Base-by-base conservation (phyloP, 371 early-diverging fungal genomes). In the Coemansia sp. region DNA sequence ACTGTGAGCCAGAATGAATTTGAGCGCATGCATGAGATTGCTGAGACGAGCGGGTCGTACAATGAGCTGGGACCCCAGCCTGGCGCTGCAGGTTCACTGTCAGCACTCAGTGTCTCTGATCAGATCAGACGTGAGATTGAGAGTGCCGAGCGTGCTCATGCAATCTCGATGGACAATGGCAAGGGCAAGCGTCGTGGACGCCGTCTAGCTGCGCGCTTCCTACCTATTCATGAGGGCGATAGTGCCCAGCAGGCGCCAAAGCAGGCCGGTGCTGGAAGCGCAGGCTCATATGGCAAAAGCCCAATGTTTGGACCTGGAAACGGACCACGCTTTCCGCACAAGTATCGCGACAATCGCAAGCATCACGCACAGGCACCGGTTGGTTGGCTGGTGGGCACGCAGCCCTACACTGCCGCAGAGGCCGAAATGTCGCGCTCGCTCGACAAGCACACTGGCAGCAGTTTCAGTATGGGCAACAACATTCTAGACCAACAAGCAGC, bases 361-460 rank as follows among this genome's bases (percentile, higher is more conserved):
- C 82, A 86, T 77, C 83, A 82, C 51, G 89, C 90, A 5, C 89
- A 90, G 69, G 87, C 90, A 2, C 87, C 93, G 24, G 93, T 95
- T 40, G 96, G 96, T 69, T 95, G 94, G 93, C 83, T 95, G 40
- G 82, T 94, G 59, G 85, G 85, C 39, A 81, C 80, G 39, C 71
- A 77, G 71, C 72, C 80, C 24, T 76, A 72, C 66, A 72, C 74
- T 4, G 69, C 72, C 11, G 70, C 67, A 21, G 68, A 80, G 53
- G 74, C 79, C 2, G 80, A 79, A 47, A 47, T 70, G 80, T 68
- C 75, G 13, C 68, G 59, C 58, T 74, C 79, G 53, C 63, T 74
- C 51, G 72, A 72, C 61, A 53, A 29, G 29, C 59, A 66, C 4
- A 54, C 66, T 2, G 71, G 66, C 56, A 67, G 66, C 68, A 70